Evolutionary conservation across 2,329 filamentous ascomycete genomes (phyloP), one percentile per base, ranked within the genome.

Genomic region (Microthyrium microscopicum): DNA sequence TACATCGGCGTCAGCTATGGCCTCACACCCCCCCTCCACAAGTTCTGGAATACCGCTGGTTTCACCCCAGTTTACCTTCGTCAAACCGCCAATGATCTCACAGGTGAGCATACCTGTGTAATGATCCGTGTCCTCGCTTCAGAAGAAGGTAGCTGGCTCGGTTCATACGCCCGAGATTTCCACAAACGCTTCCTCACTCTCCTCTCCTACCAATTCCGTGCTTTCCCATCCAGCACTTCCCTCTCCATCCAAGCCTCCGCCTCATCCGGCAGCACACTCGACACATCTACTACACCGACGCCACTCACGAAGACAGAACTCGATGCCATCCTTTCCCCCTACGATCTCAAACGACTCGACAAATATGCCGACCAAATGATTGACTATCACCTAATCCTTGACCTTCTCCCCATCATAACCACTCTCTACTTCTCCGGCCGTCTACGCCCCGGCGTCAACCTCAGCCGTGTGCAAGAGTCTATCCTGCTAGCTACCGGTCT

Each of bases 1-100:
- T 98, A 95, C 49, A 57, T 98, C 12, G 89, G 91, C 50, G 91
- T 98, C 31, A 92, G 82, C 48, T 98, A 92, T 52, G 91, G 89
- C 34, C 64, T 98, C 36, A 98, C 89, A 0, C 66, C 75, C 25
- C 67, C 72, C 11, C 71, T 98, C 11, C 89, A 93, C 60, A 91
- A 82, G 50, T 98, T 98, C 64, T 98, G 89, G 89, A 93, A 94
- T 58, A 77, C 80, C 22, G 72, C 78, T 12, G 65, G 66, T 1
- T 98, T 94, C 52, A 72, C 75, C 2, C 89, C 89, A 0, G 82
- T 98, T 1, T 98, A 98, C 48, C 68, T 98, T 11, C 72, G 89
- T 21, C 89, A 98, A 60, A 98, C 91, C 3, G 68, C 89, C 33
- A 98, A 95, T 51, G 89, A 95, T 37, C 66, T 98, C 29, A 98